Base-by-base conservation (phyloP, 805 yeast species). In the Brettanomyces sp. region DNA sequence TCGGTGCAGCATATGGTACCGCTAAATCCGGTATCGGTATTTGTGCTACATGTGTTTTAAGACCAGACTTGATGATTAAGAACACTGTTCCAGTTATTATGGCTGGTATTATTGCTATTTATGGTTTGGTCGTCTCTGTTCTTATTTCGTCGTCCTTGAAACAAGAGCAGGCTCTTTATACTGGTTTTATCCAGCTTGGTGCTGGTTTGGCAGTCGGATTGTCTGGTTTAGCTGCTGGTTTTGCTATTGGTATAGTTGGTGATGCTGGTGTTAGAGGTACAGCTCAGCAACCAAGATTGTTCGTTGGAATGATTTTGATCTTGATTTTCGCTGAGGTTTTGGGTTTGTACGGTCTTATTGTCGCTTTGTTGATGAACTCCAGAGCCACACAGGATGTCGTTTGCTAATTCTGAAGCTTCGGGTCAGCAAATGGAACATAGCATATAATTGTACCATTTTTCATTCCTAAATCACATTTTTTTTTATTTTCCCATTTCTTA, bases 51-150 rank as follows among this genome's bases (percentile, higher is more conserved):
- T 85, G 95, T 71, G 96, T 90, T 51, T 75, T 91, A 66, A 87
- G 96, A 82, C 99, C 99, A 56, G 99, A 91, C 67, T 77, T 90
- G 66, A 73, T 90, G 64, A 90, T 91, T 59, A 88, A 82, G 73
- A 86, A 86, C 73, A 83, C 90, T 60, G 95, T 91, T 51, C 99
- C 99, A 54, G 97, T 93, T 58, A 81, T 91, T 73, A 91, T 91
- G 97, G 97, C 98, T 54, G 99, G 99, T 91, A 91, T 91, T 65
- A 89, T 91, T 73, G 96, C 98, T 72, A 90, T 91, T 73, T 91
- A 91, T 68, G 99, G 99, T 49, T 74, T 91, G 64, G 98, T 91
- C 53, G 97, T 91, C 49, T 85, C 96, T 24, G 99, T 91, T 53
- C 79, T 91, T 65, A 91, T 91, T 53, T 84, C 96, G 46, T 93